Percentiles rank a stretch among this genome's conserved stretches.
phyloP scores from a whole-genome alignment of 305 asterid species.

The Solanum hybrid region DNA sequence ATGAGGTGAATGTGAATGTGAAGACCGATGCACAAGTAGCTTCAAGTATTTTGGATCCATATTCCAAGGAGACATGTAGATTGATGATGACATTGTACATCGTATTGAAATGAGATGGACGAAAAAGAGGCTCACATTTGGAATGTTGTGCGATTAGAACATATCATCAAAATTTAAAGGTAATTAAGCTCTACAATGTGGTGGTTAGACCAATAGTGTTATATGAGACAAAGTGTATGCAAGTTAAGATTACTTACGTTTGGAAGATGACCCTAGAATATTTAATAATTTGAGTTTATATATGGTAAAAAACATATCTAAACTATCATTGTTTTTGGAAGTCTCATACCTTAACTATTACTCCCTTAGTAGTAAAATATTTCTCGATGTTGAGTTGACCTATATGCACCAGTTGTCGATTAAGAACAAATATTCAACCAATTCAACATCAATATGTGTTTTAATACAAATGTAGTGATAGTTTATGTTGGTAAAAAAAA shows the following conservation, averaged over 20 bases:
- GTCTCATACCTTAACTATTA: background rate
- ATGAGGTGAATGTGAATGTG: background rate
- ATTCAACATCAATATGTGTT: background rate
- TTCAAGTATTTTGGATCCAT: background rate
- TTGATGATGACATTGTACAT: background rate
- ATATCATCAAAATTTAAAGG: background rate
- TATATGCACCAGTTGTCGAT: background rate
- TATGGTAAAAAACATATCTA: background rate
- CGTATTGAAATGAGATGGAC: background rate
- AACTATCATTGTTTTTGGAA: background rate
- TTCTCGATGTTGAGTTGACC: background rate
- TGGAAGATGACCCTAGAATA: background rate
- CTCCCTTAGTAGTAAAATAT: background rate
- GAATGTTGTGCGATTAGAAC: background rate
- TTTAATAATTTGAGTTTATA: background rate
- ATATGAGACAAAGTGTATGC: background rate
- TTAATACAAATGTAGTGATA: background rate
- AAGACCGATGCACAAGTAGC: background rate
- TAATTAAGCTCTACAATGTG: background rate
- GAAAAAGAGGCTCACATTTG: background rate
- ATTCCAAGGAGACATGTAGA: background rate
- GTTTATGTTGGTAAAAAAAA: background rate
- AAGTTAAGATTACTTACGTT: background rate
- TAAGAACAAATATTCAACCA: background rate
- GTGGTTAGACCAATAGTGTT: background rate